Evolutionary conservation across 768 basidiomycete species (phyloP), one percentile per base, ranked within the genome.

Genomic region (Polyporus arcularius): DNA sequence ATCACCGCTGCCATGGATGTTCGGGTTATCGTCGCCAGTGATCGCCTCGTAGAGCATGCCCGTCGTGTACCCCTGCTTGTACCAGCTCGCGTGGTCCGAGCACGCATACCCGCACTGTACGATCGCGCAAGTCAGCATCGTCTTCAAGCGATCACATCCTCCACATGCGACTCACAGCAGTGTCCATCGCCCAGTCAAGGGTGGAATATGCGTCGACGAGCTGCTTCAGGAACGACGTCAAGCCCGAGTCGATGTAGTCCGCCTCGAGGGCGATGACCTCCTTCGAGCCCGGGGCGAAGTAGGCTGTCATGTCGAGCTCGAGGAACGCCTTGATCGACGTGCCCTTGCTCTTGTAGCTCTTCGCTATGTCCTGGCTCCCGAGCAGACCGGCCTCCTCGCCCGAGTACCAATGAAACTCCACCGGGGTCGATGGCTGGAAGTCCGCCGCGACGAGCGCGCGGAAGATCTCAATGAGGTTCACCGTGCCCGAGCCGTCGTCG

Each of bases 401-500:
- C 21, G 79, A 75, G 60, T 75, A 83, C 81, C 80, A 83, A 53
- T 82, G 80, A 60, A 81, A 81, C 55, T 82, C 80, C 35, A 82
- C 68, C 21, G 80, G 74, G 31, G 72, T 77, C 9, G 67, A 69
- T 0, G 80, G 81, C 35, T 66, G 71, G 66, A 78, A 81, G n/a
- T 72, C 75, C 30, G 75, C 67, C 2, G 75, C 76, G 28, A 82
- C 53, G 39, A 82, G 72, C 2, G 73, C 71, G 26, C 80, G 74
- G 61, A 79, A 76, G 1, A 77, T 71, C 65, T 82, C 80, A 8
- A 82, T 71, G 42, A 81, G 74, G 52, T 78, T 79, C 12, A 80
- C 77, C 26, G 75, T 74, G 14, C 81, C 81, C 26, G 77, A 76
- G n/a, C 77, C 77, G 47, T 78, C 78, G 46, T 78, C 77, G 43